These are phyloP conservation scores for Stipa capillata DNA, from an alignment of 176 grass and related monocot species.

Conservation along the genomic window DNA sequence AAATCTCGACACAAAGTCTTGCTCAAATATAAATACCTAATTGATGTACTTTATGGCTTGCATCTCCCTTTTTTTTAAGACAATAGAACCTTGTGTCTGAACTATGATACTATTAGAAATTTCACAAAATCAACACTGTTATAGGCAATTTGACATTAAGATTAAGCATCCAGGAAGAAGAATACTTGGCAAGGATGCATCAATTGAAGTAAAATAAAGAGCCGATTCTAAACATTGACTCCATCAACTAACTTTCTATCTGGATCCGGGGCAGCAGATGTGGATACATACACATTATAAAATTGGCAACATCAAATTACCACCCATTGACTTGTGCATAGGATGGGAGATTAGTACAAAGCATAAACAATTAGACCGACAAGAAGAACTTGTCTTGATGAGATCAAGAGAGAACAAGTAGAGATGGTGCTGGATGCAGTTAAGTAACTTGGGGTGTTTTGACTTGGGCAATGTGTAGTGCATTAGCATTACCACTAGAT, in stretches of 20 bases:
- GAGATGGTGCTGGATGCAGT: neutral
- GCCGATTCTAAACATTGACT: conserved; percentile 10
- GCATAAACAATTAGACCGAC: neutral
- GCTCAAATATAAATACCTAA: neutral
- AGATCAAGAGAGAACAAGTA: neutral
- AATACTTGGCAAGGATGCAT: neutral
- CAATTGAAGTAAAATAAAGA: neutral
- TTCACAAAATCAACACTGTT: neutral
- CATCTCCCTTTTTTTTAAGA: neutral
- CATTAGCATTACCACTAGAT: neutral
- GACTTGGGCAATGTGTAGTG: conserved; percentile 16
- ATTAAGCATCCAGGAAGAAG: neutral
- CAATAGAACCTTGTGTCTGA: neutral
- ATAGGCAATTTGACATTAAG: neutral
- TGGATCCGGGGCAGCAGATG: neutral
- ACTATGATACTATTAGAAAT: neutral
- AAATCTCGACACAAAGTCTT: neutral
- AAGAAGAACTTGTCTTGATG: neutral
- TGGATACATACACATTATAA: neutral
- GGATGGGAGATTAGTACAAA: neutral
- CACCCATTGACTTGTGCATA: neutral
- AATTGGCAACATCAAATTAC: neutral
- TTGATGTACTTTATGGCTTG: neutral
- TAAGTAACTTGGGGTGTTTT: neutral
- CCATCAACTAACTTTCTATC: neutral